Evolutionary conservation across 805 yeast genomes (phyloP).

Genomic region (Candida andamanensis): DNA sequence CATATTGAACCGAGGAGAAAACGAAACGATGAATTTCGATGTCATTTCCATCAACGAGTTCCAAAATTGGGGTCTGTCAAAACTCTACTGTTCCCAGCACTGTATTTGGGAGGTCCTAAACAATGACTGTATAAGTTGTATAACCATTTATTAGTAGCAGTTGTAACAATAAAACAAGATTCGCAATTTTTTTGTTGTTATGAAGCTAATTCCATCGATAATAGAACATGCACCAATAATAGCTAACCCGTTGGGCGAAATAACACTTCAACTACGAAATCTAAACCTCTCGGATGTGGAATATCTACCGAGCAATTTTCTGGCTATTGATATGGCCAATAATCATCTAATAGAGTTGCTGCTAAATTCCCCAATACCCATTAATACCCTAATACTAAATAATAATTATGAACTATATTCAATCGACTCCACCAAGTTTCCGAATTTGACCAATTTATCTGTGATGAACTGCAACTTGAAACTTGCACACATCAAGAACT

Average conservation of each 20-base stretch:
- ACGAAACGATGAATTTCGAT: constrained; percentile 27
- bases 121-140: constrained; percentile 10
- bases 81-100: constrained; percentile 33
- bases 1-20: constrained; percentile 33
- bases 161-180: too few relatives aligned
- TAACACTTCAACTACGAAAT: constrained; percentile 31
- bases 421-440: constrained; percentile 3
- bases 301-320: constrained; percentile 34
- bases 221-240: constrained; percentile 27
- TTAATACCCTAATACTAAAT: constrained; percentile 54
- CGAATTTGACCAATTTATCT: constrained; percentile 4
- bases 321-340: constrained; percentile 67
- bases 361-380: constrained; percentile 39
- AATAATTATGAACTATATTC: constrained; percentile 43
- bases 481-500: constrained; percentile 5
- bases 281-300: constrained; percentile 30
- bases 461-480: constrained; percentile 9
- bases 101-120: constrained; percentile 42
- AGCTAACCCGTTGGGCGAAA: constrained; percentile 30
- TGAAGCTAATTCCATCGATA: constrained; percentile 32
- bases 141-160: constrained; percentile 9
- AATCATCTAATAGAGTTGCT: constrained; percentile 60
- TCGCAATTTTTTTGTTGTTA: too few relatives aligned
- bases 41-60: constrained; percentile 13
- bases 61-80: constrained; percentile 41